These are phyloP conservation scores for Cinnamomum chago DNA, from an alignment of 164 flowering plant species.

Conservation along the genomic window DNA sequence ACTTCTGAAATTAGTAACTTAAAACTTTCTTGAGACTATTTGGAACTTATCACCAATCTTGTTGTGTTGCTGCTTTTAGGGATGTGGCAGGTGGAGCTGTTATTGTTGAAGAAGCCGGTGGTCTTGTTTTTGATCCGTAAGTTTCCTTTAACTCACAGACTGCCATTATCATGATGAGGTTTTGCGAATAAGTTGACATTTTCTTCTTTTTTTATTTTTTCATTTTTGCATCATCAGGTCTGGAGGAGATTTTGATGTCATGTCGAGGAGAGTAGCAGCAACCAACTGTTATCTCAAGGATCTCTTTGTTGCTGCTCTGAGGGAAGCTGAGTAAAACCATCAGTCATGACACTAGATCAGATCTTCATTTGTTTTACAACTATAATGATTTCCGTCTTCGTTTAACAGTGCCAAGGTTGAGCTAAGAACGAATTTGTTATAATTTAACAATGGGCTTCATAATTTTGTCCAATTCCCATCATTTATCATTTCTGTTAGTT, in stretches of 20 bases:
- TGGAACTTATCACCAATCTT: conserved; percentile 6
- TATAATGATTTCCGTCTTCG: neutral
- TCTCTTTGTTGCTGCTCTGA: conserved; percentile 53
- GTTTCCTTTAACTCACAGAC: conserved; percentile 10
- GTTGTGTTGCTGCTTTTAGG: conserved; percentile 39
- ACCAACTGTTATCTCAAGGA: conserved; percentile 72
- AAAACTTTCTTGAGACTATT: neutral
- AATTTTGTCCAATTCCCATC: neutral
- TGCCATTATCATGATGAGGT: neutral
- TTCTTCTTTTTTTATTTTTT: neutral
- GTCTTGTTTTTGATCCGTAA: conserved; percentile 95
- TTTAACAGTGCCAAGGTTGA: neutral
- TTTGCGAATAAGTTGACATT: neutral
- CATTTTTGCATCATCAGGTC: conserved; percentile 42
- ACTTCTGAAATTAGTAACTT: neutral
- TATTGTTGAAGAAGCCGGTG: conserved; percentile 95
- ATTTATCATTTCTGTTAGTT: neutral
- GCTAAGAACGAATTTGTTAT: neutral
- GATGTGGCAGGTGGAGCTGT: conserved; percentile 97
- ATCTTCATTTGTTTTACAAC: too few species aligned
- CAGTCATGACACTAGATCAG: neutral
- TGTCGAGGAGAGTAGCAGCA: conserved; percentile 75
- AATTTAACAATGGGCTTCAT: neutral
- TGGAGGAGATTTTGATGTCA: conserved; percentile 74
- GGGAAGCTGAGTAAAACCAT: conserved; percentile 20